These are phyloP conservation scores for Ehretia macrophylla DNA, from an alignment of 257 asterid species.

Conservation along the genomic window DNA sequence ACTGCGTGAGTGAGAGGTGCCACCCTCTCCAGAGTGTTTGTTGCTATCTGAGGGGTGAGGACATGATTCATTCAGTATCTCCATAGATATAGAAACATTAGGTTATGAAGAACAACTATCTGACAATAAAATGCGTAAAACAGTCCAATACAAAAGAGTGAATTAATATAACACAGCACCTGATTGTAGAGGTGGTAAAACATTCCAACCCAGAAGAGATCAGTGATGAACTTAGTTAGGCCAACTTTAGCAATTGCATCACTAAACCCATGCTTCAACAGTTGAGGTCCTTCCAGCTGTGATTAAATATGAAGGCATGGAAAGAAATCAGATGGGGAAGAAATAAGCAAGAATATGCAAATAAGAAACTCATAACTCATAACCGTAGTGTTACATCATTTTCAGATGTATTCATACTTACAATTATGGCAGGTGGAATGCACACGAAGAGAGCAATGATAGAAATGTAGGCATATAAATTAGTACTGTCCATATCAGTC, in stretches of 20 bases:
- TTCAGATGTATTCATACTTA: conserved; percentile 23
- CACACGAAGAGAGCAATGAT: conserved; percentile 77
- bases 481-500: conserved; percentile 97
- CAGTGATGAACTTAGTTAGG: conserved; percentile 65
- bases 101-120: background rate
- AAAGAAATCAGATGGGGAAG: background rate
- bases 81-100: too few species aligned
- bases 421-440: conserved; percentile 82
- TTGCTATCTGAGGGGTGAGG: conserved; percentile 59
- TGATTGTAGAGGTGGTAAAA: conserved; percentile 98
- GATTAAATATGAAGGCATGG: background rate
- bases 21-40: conserved; percentile 99
- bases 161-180: conserved; percentile 33
- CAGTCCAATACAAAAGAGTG: background rate
- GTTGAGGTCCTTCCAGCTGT: conserved; percentile 86
- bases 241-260: conserved; percentile 97
- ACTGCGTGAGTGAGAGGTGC: conserved; percentile 98
- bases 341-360: background rate
- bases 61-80: background rate
- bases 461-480: conserved; percentile 80
- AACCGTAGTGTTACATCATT: background rate
- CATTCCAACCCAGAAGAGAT: conserved; percentile 99
- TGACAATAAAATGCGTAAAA: background rate
- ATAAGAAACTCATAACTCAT: background rate
- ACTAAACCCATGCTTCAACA: conserved; percentile 59